Base-by-base conservation (phyloP, 768 basidiomycete genomes). In the Leccinum longicurvipes region DNA sequence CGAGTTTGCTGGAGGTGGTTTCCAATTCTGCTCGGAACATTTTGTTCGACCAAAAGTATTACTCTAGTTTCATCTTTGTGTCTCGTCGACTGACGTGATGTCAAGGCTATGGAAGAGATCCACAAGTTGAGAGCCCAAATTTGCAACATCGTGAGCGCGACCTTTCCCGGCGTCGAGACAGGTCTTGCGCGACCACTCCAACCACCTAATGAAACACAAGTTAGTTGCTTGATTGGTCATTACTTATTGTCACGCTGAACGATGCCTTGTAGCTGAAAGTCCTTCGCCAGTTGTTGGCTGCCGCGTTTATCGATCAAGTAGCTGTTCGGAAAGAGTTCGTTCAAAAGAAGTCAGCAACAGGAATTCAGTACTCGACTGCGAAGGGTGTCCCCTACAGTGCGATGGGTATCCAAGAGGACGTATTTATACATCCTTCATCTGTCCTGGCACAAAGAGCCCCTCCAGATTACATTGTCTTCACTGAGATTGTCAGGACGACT, bases 61-160 rank as follows among this genome's bases (percentile, higher is more conserved):
- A 47, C 24, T 6, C 5, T 23, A 29, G 3, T 24, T 11, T 46
- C 49, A 41, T 12, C 48, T 50, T 31, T 6, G 17, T 50, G 29
- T 25, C 41, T 27, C 29, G 8, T 48, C 45, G 5, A 50, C 32
- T 60, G 28, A 65, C 7, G 48, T 41, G 25, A 42, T 27, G 7
- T 53, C 27, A 19, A 98, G 95, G 91, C 93, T 0, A 98, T 99
- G 95, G 91, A 97, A 73, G 97, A 99, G 74, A 96, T 97, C 32
- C 97, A 95, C 71, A 98, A 98, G 68, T 79, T 99, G 5, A 84
- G 94, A 32, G 80, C 84, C 0, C 97, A 99, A 65, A 87, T 99
- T 54, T 89, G 83, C 63, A 82, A 81, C 55, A 94, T 98, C 45
- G 90, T 96, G 5, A 79, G 80, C 54, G 75, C 80, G n/a, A 89